Evolutionary conservation across 2,329 filamentous ascomycete species (phyloP).

Genomic region (Beauveria medogensis): DNA sequence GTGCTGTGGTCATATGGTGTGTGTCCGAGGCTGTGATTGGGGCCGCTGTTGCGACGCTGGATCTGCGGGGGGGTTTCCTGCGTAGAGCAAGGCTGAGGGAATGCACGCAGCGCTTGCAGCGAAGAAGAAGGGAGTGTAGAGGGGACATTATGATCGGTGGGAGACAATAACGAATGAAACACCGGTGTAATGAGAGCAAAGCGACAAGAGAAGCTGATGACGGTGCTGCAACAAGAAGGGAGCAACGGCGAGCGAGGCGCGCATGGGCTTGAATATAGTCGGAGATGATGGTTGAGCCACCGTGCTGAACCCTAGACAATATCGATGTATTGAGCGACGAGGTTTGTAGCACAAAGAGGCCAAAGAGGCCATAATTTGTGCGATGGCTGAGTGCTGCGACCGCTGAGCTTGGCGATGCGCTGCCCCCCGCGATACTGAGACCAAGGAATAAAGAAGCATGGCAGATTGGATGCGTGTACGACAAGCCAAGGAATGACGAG

Average conservation of each 20-base stretch:
- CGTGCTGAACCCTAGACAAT: background rate
- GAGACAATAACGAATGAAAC: background rate
- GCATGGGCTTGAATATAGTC: background rate
- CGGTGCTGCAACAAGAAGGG: background rate
- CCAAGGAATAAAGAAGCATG: background rate
- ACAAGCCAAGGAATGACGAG: background rate
- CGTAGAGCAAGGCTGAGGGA: background rate
- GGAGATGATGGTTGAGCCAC: background rate
- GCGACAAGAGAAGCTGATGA: background rate
- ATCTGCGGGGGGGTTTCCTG: background rate
- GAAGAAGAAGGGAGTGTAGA: background rate
- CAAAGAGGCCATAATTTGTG: conserved; percentile 7
- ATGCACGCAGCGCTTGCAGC: conserved; percentile 4
- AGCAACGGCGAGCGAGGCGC: background rate
- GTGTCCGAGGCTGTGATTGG: background rate
- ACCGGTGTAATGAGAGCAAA: background rate
- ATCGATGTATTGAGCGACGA: background rate
- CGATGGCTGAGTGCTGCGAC: background rate
- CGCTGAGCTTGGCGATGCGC: background rate
- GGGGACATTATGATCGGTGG: background rate
- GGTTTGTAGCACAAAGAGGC: conserved; percentile 10
- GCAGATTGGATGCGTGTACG: background rate
- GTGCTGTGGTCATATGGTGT: conserved; percentile 38
- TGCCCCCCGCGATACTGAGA: background rate
- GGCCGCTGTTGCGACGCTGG: background rate